These are phyloP conservation scores for Chimonanthus praecox DNA, from an alignment of 164 flowering plant species.

Conservation along the genomic window DNA sequence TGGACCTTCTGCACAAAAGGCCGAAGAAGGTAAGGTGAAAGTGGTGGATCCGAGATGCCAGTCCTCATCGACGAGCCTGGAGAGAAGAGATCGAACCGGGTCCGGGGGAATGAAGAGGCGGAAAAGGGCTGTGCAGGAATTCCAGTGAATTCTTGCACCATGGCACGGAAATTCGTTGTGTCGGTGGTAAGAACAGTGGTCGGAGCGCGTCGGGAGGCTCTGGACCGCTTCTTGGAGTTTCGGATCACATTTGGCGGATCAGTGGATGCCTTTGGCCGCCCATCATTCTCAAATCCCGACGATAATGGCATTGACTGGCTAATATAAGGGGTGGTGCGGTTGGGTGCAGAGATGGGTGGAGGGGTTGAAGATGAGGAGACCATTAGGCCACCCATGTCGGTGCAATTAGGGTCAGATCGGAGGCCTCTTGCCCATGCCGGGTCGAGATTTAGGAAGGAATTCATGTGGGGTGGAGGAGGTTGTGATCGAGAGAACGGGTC, in stretches of 20 bases:
- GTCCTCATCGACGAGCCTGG: slow-evolving; percentile 14
- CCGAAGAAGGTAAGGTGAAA: slow-evolving; percentile 33
- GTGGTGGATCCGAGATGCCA: slow-evolving; percentile 10
- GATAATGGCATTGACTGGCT: background rate
- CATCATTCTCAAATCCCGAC: background rate
- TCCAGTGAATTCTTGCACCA: slow-evolving; percentile 84
- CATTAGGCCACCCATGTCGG: slow-evolving; percentile 20
- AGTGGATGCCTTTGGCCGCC: background rate
- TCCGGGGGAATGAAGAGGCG: slow-evolving; percentile 36
- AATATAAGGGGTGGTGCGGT: slow-evolving; percentile 1
- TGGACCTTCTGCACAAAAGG: slow-evolving; percentile 45
- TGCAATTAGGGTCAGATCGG: slow-evolving; percentile 31
- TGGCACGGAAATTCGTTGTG: slow-evolving; percentile 66
- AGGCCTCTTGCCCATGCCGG: slow-evolving; percentile 35
- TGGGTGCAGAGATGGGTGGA: slow-evolving; percentile 9
- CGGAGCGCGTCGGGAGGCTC: slow-evolving; percentile 74
- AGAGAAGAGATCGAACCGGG: slow-evolving; percentile 46
- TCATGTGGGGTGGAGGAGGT: slow-evolving; percentile 11
- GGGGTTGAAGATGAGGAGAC: slow-evolving; percentile 14
- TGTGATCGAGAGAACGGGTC: slow-evolving; percentile 18
- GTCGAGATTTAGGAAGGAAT: slow-evolving; percentile 38
- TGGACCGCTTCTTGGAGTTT: slow-evolving; percentile 55
- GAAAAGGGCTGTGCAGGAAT: slow-evolving; percentile 65
- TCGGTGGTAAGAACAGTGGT: slow-evolving; percentile 83
- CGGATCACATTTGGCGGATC: slow-evolving; percentile 15